phyloP scores from a whole-genome alignment of 176 grass and related monocot species.

The Cenchrus fungigraminus region DNA sequence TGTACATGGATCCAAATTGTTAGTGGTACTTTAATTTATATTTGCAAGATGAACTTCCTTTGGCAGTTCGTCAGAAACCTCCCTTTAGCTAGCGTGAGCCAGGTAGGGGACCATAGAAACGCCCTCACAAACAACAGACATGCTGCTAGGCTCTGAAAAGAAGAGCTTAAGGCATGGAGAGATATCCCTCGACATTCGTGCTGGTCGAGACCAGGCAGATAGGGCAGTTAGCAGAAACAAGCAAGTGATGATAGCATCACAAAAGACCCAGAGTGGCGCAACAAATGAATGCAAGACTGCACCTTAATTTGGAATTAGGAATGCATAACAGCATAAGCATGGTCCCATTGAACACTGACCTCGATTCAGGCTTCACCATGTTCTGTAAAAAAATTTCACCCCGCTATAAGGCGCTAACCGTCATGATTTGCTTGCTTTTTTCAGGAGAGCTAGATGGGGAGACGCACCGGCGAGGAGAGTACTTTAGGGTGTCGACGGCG shows the following conservation, averaged over 20 bases:
- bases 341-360: conserved; percentile 42
- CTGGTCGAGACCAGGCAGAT: neutral
- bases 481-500: conserved; percentile 6
- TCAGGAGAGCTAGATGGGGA: conserved; percentile 66
- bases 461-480: conserved; percentile 53
- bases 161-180: conserved; percentile 22
- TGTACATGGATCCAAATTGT: neutral
- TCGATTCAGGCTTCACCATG: conserved; percentile 7
- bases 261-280: neutral
- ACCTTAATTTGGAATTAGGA: conserved; percentile 8
- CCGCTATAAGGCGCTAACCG: conserved; percentile 30
- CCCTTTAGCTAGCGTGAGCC: neutral
- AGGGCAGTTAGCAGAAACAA: neutral
- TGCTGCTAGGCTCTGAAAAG: conserved; percentile 26
- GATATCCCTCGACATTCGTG: neutral
- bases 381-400: neutral
- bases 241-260: neutral
- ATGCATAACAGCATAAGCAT: neutral
- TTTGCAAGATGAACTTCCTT: neutral
- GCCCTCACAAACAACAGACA: neutral
- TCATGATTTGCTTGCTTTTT: conserved; percentile 1
- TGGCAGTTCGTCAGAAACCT: neutral
- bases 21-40: neutral
- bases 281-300: conserved; percentile 30
- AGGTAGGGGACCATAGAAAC: neutral